Evolutionary conservation across 768 basidiomycete genomes (phyloP), one percentile per base, ranked within the genome.

Genomic region (Auricularia cornea): DNA sequence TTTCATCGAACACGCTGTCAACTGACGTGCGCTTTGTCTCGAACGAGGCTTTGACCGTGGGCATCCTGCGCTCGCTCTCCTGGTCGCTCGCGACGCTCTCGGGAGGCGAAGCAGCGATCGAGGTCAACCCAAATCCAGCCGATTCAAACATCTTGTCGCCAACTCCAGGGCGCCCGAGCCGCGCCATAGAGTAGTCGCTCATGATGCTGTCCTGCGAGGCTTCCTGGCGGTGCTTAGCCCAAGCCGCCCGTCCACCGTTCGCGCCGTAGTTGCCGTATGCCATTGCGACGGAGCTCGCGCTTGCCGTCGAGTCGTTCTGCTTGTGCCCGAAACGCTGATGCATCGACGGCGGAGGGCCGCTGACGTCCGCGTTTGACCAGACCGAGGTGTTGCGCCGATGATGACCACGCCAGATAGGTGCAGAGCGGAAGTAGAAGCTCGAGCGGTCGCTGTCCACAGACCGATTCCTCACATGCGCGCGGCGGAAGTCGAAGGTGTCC

Each of bases 61-160:
- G 16, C 54, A 57, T 29, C 18, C 54, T 11, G 12, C 54, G 30
- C 11, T 57, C 38, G 23, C 31, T 62, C 62, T 40, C 35, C 14
- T 60, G 32, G 31, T 67, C 67, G 8, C 68, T 66, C 29, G 68
- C 63, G 14, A 72, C 68, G 61, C 81, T 82, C 56, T 80, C 81
- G 0, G 80, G 71, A 1, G 89, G 88, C 0, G 89, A 90, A 0
- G 83, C 87, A 1, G 86, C 82, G 64, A 91, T 89, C 0, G 88
- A 76, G 0, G 79, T 70, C 30, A 91, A 77, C 0, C 87, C 82
- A 64, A 81, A 78, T 1, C 79, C 81, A 23, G 62, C 66, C 33
- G 79, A 84, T 40, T 88, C 85, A 66, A 93, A 89, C 91, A 93
- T 93, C 80, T 92, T 93, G 72, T 93, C 91, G 1, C 91, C 90